Conservation (phyloP, 73 alveolate genomes). For the Tetrahymena elliotti region DNA sequence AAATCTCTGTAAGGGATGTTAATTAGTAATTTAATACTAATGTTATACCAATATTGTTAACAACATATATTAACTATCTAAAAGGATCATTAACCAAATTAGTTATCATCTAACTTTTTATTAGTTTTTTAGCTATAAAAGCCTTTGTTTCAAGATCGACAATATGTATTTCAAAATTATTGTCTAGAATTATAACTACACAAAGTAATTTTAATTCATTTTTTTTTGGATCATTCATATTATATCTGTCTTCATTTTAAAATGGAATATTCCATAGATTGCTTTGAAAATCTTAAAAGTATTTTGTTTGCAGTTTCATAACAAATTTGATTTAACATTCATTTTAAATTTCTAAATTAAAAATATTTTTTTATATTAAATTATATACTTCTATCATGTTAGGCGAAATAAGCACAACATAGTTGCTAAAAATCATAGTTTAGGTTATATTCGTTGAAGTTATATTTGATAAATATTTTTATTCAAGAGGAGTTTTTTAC, state of each 20-base stretch:
- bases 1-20: background rate
- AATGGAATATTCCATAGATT: background rate
- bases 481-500: no score
- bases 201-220: background rate
- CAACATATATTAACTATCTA: background rate
- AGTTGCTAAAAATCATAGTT: no score
- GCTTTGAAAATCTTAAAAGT: background rate
- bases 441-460: no score
- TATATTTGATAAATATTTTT: no score
- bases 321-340: background rate
- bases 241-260: background rate
- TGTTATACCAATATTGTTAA: background rate
- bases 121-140: no score
- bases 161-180: no score
- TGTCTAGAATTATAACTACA: background rate
- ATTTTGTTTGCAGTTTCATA: no score
- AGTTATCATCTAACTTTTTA: no score
- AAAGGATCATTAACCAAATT: background rate
- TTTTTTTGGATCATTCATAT: background rate
- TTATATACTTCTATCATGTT: background rate
- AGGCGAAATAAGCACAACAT: no score
- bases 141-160: background rate
- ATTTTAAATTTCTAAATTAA: no score
- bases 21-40: background rate
- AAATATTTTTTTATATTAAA: no score